Percentiles rank a stretch among this genome's conserved stretches.
Evolutionary conservation across 257 asterid species (phyloP).

Genomic region (Lycium barbarum): DNA sequence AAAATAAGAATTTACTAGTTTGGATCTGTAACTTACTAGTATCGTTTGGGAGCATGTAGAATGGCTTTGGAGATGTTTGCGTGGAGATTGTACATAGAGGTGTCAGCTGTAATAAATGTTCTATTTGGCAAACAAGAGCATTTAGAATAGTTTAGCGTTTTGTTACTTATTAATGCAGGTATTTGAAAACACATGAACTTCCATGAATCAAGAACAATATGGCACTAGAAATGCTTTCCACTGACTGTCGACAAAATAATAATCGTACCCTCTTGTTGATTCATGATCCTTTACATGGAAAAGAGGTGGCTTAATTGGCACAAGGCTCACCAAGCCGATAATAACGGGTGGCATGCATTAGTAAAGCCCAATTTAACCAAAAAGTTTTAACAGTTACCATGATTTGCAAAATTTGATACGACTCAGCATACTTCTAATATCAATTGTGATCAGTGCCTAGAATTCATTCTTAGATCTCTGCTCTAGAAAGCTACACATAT

Average conservation of each 20-base stretch:
- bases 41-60: neutral
- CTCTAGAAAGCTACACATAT: too few species aligned
- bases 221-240: neutral
- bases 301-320: too few species aligned
- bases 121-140: neutral
- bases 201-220: neutral
- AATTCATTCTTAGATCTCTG: too few species aligned
- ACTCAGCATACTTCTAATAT: too few species aligned
- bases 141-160: neutral
- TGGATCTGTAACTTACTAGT: neutral
- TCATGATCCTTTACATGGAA: neutral
- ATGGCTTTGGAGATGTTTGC: neutral
- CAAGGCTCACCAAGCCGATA: too few species aligned
- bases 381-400: too few species aligned
- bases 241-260: neutral
- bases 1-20: neutral
- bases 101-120: slow-evolving; percentile 21
- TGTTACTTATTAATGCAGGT: neutral
- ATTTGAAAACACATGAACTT: neutral
- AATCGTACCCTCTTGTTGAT: neutral
- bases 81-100: slow-evolving; percentile 1
- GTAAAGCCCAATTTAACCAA: too few species aligned
- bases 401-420: too few species aligned
- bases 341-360: too few species aligned
- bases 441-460: too few species aligned